Evolutionary conservation across 306 rosid species (phyloP).

Genomic region (Herpetospermum pedunculosum): DNA sequence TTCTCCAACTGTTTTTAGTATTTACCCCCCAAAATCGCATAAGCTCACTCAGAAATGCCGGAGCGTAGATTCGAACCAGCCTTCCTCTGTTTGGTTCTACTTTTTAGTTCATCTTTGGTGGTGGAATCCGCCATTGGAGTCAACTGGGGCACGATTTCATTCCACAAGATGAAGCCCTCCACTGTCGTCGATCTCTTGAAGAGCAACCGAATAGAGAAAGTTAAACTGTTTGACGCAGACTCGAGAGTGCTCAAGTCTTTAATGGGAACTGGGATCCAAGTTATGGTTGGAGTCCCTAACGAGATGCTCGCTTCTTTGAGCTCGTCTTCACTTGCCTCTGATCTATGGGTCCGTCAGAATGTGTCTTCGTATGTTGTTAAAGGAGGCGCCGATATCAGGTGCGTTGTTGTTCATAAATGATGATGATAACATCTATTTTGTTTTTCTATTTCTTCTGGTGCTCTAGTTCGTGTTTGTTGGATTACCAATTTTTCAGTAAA

Average conservation of each 20-base stretch:
- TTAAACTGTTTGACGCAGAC: conserved; percentile 85
- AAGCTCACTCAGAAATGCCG: conserved; percentile 20
- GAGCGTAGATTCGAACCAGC: conserved; percentile 19
- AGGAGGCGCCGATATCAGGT: conserved; percentile 90
- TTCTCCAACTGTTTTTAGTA: background rate
- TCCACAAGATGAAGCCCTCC: conserved; percentile 56
- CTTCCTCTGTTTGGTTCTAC: conserved; percentile 11
- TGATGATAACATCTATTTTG: background rate
- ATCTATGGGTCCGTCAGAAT: conserved; percentile 75
- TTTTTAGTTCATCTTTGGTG: conserved; percentile 22
- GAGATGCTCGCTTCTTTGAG: conserved; percentile 54
- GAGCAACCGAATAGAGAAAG: conserved; percentile 50
- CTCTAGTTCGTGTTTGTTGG: background rate
- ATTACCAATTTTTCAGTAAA: background rate
- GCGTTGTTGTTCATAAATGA: background rate
- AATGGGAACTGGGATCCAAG: conserved; percentile 65
- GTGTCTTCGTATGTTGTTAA: conserved; percentile 48
- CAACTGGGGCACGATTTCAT: conserved; percentile 84
- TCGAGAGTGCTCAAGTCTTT: conserved; percentile 39
- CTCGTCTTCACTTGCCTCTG: conserved; percentile 58
- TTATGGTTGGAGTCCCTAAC: conserved; percentile 84
- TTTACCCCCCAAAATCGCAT: background rate
- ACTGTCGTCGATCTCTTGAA: conserved; percentile 71
- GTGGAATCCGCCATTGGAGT: conserved; percentile 64
- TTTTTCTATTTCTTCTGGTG: background rate